Evolutionary conservation across 768 basidiomycete genomes (phyloP).

Genomic region (Pholiota microspora): DNA sequence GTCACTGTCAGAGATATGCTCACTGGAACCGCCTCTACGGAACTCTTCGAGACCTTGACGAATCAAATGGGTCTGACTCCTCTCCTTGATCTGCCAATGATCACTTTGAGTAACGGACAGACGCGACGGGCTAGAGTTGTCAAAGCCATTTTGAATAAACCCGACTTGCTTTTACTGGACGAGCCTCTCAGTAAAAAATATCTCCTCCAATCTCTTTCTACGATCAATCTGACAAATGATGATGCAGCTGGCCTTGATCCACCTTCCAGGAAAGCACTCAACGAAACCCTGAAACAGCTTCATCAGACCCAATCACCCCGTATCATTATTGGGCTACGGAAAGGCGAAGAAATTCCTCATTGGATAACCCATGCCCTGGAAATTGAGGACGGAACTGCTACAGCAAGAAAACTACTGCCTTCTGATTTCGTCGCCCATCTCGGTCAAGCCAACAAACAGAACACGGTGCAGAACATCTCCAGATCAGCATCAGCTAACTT

Average conservation of each 20-base stretch:
- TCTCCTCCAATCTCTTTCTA: not conserved
- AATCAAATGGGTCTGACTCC: slow-evolving; percentile 52
- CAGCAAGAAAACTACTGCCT: not conserved
- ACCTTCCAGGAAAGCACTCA: slow-evolving; percentile 52
- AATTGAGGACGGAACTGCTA: slow-evolving; percentile 12
- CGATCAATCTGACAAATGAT: not conserved
- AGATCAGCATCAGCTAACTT: too few relatives aligned
- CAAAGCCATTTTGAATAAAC: slow-evolving; percentile 66
- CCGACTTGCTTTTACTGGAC: slow-evolving; percentile 81
- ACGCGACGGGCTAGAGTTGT: slow-evolving; percentile 83
- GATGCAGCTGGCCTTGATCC: slow-evolving; percentile 73
- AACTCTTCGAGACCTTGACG: slow-evolving; percentile 51
- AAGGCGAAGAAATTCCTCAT: slow-evolving; percentile 22
- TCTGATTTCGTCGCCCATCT: slow-evolving; percentile 6
- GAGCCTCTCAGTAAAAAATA: slow-evolving; percentile 78
- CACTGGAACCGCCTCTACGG: slow-evolving; percentile 5
- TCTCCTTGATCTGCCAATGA: slow-evolving; percentile 78
- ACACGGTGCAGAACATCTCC: too few relatives aligned
- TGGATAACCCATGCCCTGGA: slow-evolving; percentile 26
- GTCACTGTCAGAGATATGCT: slow-evolving; percentile 24
- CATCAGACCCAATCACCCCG: slow-evolving; percentile 51
- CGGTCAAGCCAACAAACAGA: not conserved
- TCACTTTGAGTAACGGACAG: slow-evolving; percentile 91
- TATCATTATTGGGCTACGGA: slow-evolving; percentile 46
- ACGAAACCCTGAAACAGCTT: slow-evolving; percentile 52